A percentile compares a stretch with the other conserved stretches of the same genome.
These are phyloP conservation scores for Cardamine chenopodiifolia DNA, from an alignment of 345 rosid species.

Conservation along the genomic window DNA sequence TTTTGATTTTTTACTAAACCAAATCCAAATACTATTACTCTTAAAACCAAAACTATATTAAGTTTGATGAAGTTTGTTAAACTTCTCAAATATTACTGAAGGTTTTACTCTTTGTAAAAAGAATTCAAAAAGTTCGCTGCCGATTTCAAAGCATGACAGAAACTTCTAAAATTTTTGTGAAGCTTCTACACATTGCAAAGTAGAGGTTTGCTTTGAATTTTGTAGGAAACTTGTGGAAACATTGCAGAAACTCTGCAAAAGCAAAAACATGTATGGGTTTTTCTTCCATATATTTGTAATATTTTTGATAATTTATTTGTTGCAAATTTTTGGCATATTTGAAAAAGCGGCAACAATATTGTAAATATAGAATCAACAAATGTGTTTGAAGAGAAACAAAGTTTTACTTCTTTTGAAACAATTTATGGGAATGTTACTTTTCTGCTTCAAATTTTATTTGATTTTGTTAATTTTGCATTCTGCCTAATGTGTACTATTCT, in stretches of 20 bases:
- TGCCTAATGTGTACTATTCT: not conserved
- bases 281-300: not conserved
- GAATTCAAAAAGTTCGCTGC: no score
- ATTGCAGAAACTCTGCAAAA: no score
- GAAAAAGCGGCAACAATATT: no score
- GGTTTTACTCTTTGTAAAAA: no score
- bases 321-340: not conserved
- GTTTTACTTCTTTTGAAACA: no score
- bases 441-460: not conserved
- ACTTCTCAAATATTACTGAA: no score
- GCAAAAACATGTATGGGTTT: not conserved
- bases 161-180: no score
- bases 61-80: not conserved
- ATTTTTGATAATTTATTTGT: no score
- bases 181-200: no score
- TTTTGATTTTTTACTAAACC: not conserved
- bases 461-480: not conserved
- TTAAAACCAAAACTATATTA: not conserved
- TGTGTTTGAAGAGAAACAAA: not conserved
- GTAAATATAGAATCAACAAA: not conserved
- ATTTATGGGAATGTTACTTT: not conserved
- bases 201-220: no score
- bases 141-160: no score
- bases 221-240: no score
- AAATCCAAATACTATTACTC: not conserved